Conservation (phyloP, 2,329 filamentous ascomycete species). For the Amauroascus verrucosus region DNA sequence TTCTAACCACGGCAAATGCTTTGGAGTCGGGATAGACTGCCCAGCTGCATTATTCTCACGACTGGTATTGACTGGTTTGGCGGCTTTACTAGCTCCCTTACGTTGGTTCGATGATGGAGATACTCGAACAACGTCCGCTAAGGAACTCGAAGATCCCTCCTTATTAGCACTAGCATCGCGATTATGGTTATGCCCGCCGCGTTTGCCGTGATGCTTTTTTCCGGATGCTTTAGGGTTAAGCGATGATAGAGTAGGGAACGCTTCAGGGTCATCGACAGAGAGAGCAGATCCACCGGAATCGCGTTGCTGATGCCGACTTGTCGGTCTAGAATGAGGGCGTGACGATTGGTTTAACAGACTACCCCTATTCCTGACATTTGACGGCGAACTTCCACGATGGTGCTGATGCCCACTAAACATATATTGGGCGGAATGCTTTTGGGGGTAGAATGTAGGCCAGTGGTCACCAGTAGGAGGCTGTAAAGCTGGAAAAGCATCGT, state of each 20-base stretch:
- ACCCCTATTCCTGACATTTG: slow-evolving; percentile 37
- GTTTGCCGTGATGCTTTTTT: slow-evolving; percentile 90
- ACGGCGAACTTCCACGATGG: slow-evolving; percentile 18
- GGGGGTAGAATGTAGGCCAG: slow-evolving; percentile 41
- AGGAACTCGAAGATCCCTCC: slow-evolving; percentile 61
- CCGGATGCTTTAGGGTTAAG: slow-evolving; percentile 56
- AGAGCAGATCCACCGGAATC: slow-evolving; percentile 56
- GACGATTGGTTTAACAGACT: slow-evolving; percentile 46
- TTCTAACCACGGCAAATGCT: slow-evolving; percentile 92
- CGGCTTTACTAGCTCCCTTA: slow-evolving; percentile 47
- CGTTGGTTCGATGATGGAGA: slow-evolving; percentile 62
- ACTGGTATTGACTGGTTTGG: slow-evolving; percentile 52
- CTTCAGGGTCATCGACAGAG: slow-evolving; percentile 85
- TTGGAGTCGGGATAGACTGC: slow-evolving; percentile 73
- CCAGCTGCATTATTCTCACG: slow-evolving; percentile 72
- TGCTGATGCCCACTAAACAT: slow-evolving; percentile 4
- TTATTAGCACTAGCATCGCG: slow-evolving; percentile 48
- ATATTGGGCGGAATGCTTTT: slow-evolving; percentile 37
- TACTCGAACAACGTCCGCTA: slow-evolving; percentile 94
- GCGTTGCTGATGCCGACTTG: slow-evolving; percentile 65
- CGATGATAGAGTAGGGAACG: slow-evolving; percentile 81
- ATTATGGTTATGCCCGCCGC: slow-evolving; percentile 63
- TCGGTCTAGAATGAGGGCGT: slow-evolving; percentile 68
- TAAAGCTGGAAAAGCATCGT: slow-evolving; percentile 73
- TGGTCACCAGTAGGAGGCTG: slow-evolving; percentile 51